These are phyloP conservation scores for Limtongozyma cylindracea DNA, from an alignment of 805 yeast species.

Conservation along the genomic window DNA sequence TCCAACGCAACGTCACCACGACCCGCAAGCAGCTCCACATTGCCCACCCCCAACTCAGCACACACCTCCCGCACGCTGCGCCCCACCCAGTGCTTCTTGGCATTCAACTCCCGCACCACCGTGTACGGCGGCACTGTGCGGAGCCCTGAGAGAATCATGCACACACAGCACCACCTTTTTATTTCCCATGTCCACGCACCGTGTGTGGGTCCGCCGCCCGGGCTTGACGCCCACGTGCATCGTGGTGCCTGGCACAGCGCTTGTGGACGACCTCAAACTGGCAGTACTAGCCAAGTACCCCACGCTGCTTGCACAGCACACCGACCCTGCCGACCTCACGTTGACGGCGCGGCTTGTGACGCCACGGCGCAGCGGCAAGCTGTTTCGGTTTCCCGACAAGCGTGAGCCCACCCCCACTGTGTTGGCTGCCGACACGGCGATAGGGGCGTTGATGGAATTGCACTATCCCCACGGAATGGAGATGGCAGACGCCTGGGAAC, in stretches of 20 bases:
- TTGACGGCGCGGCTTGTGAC: no score
- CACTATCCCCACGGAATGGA: conserved; percentile 46
- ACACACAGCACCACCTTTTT: no score
- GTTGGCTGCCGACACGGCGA: conserved; percentile 34
- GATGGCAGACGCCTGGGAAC: conserved; percentile 28
- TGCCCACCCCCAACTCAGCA: no score
- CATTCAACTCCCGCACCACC: no score
- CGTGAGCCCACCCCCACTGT: conserved; percentile 1
- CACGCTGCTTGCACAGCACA: conserved; percentile 28
- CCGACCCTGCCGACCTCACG: conserved; percentile 45
- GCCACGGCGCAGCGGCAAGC: no score
- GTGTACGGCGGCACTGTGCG: no score
- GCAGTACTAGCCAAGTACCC: conserved; percentile 41
- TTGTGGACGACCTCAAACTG: conserved; percentile 63
- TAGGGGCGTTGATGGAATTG: conserved; percentile 30
- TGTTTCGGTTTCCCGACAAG: conserved; percentile 6
- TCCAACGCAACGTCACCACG: no score
- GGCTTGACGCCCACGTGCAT: conserved; percentile 46
- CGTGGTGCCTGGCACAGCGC: conserved; percentile 28
- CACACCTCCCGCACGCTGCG: no score
- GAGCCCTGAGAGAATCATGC: no score
- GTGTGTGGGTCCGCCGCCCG: conserved; percentile 30
- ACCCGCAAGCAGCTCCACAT: no score
- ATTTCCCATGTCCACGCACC: no score
- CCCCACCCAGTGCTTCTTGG: no score